A percentile compares a stretch with the other conserved stretches of the same genome.
Conservation (phyloP, 495 filamentous ascomycete genomes). For the Niebla homalea region DNA sequence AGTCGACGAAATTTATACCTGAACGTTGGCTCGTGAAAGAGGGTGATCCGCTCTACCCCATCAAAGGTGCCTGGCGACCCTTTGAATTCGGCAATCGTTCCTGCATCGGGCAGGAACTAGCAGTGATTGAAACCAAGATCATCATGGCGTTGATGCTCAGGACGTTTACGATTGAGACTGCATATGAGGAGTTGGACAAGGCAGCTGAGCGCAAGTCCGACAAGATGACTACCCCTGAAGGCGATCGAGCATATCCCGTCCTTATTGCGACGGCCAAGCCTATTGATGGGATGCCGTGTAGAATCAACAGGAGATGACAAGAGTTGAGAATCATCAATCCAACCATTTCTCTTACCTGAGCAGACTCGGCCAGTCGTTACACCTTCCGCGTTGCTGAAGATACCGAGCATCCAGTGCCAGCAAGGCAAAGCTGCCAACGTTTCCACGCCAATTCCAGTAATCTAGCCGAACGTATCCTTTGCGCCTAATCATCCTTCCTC, state of each 20-base stretch:
- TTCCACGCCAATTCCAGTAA: too few relatives aligned
- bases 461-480: too few relatives aligned
- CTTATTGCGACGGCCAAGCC: background rate
- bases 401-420: too few relatives aligned
- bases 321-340: too few relatives aligned
- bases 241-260: conserved; percentile 10
- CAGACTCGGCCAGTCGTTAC: too few relatives aligned
- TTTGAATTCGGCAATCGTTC: conserved; percentile 39
- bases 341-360: too few relatives aligned
- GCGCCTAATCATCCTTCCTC: too few relatives aligned
- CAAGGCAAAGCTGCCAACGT: too few relatives aligned
- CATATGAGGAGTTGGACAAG: conserved; percentile 27
- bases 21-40: conserved; percentile 14
- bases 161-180: conserved; percentile 32
- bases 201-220: background rate
- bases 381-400: too few relatives aligned
- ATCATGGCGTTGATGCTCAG: conserved; percentile 32
- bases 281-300: conserved; percentile 3
- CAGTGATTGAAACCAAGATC: conserved; percentile 33
- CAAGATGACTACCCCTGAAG: conserved; percentile 1
- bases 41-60: conserved; percentile 11
- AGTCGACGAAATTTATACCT: conserved; percentile 18
- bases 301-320: background rate
- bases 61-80: conserved; percentile 35
- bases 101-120: conserved; percentile 42